phyloP scores from a whole-genome alignment of 2,329 filamentous ascomycete genomes.

The Ascochyta lentis region DNA sequence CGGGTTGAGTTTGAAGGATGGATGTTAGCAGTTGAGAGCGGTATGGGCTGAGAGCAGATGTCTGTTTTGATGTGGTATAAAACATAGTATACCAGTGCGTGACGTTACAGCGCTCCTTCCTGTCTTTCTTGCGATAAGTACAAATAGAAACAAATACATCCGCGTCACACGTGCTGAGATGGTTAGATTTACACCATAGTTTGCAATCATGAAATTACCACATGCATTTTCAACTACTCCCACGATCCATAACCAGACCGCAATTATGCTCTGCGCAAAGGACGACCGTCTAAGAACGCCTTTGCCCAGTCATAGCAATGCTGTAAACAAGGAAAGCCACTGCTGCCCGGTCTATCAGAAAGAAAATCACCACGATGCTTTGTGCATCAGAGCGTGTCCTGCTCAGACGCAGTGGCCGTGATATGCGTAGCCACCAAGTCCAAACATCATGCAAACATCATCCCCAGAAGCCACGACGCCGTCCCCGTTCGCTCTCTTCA shows the following conservation, averaged over 20 bases:
- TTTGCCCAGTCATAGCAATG: conserved; percentile 20
- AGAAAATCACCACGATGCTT: not conserved
- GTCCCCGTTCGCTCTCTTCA: conserved; percentile 3
- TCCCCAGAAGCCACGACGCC: conserved; percentile 18
- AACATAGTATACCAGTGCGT: no score
- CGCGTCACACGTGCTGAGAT: not conserved
- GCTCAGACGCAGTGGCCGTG: conserved; percentile 1
- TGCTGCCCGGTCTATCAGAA: conserved; percentile 11
- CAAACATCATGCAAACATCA: conserved; percentile 15
- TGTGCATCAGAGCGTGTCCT: not conserved
- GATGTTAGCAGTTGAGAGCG: no score
- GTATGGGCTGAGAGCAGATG: no score
- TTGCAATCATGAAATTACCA: conserved; percentile 10
- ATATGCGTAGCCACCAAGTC: conserved; percentile 9
- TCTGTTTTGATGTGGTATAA: no score
- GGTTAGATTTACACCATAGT: not conserved
- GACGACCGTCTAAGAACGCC: conserved; percentile 19
- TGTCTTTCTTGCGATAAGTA: no score
- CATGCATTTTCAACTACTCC: conserved; percentile 15
- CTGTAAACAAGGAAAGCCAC: conserved; percentile 17
- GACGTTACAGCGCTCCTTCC: no score
- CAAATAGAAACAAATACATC: not conserved
- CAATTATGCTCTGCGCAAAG: conserved; percentile 14
- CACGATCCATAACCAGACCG: conserved; percentile 7
- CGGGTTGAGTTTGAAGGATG: no score